Conservation (phyloP, 352 stramenopile species). For the Pythium phragmiticola region DNA sequence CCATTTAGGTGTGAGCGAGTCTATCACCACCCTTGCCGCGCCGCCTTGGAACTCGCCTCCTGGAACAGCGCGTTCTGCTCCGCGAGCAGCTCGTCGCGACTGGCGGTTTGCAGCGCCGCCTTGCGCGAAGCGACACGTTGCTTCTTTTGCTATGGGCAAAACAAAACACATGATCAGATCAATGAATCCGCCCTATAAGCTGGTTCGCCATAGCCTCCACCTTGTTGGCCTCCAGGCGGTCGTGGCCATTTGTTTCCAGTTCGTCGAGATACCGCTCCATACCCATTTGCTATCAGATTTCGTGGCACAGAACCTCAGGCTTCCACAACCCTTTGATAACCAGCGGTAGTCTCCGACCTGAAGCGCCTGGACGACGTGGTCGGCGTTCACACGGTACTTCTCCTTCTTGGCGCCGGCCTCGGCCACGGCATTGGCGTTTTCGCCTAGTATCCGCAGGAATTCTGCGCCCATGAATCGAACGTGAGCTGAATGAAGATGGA, state of each 20-base stretch:
- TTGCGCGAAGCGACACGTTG: slow-evolving; percentile 42
- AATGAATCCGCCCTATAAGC: background rate
- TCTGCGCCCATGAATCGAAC: slow-evolving; percentile 28
- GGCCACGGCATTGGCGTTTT: slow-evolving; percentile 51
- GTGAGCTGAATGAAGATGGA: background rate
- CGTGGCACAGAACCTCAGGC: background rate
- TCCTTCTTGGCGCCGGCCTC: slow-evolving; percentile 52
- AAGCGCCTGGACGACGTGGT: slow-evolving; percentile 56
- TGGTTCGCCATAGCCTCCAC: background rate
- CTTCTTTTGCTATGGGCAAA: slow-evolving; percentile 30
- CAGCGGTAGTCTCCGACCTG: slow-evolving; percentile 30
- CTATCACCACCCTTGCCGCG: slow-evolving; percentile 61
- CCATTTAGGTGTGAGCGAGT: background rate
- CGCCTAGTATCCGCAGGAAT: slow-evolving; percentile 47
- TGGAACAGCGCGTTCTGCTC: slow-evolving; percentile 79
- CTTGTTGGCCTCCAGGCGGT: slow-evolving; percentile 9
- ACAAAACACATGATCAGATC: background rate
- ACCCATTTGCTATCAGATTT: slow-evolving; percentile 13
- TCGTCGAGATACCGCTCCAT: slow-evolving; percentile 11
- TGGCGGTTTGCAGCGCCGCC: slow-evolving; percentile 29
- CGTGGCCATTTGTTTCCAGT: slow-evolving; percentile 10
- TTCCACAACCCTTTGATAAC: background rate
- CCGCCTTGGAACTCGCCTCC: slow-evolving; percentile 55
- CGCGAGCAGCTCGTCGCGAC: slow-evolving; percentile 58
- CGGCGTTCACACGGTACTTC: slow-evolving; percentile 66